These are phyloP conservation scores for Wickerhamiella siamensis DNA, from an alignment of 805 yeast genomes.

Conservation along the genomic window DNA sequence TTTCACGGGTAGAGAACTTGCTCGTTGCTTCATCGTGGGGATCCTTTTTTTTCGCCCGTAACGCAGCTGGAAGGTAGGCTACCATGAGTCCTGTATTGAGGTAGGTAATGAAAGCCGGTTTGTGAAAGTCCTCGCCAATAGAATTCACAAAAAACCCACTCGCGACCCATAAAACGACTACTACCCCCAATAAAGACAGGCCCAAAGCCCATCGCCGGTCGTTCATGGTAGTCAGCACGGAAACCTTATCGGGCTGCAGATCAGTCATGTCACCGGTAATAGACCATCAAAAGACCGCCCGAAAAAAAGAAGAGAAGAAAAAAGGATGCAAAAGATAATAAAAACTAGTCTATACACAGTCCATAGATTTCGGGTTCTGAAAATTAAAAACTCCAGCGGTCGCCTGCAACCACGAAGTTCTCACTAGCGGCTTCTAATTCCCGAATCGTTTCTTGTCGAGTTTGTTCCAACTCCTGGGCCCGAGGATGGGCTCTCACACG, in stretches of 20 bases:
- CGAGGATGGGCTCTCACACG: conserved; percentile 8
- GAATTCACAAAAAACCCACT: conserved; percentile 77
- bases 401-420: not conserved
- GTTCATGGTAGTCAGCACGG: not conserved
- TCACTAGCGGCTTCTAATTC: not conserved
- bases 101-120: conserved; percentile 88
- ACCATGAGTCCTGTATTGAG: conserved; percentile 76
- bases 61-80: conserved; percentile 58
- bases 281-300: not conserved
- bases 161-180: conserved; percentile 78
- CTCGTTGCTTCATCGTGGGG: conserved; percentile 2
- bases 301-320: not conserved
- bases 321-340: not conserved
- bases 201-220: conserved; percentile 57
- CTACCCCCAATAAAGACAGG: conserved; percentile 53
- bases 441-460: not conserved
- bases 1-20: conserved; percentile 32
- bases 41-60: conserved; percentile 3
- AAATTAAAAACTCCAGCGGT: conserved; percentile 1
- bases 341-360: not conserved
- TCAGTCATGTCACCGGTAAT: not conserved
- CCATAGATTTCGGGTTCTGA: no score
- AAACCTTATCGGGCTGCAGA: not conserved
- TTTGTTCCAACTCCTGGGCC: conserved; percentile 6
- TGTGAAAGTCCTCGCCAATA: conserved; percentile 47